These are phyloP conservation scores for Fraxinus anomala DNA, from an alignment of 257 asterid genomes.

Conservation along the genomic window DNA sequence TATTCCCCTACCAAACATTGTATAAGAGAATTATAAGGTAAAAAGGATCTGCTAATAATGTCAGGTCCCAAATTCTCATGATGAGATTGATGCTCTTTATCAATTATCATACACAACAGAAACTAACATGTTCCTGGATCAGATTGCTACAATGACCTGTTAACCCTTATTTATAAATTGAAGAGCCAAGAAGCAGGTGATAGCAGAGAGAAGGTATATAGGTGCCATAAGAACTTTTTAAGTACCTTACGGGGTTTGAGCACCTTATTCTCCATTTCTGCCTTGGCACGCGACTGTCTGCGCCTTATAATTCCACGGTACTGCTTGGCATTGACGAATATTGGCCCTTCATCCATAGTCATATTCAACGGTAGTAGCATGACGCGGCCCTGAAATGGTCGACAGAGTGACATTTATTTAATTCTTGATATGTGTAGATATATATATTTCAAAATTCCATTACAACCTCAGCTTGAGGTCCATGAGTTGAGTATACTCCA, in stretches of 20 bases:
- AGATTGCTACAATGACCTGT: too few relatives aligned
- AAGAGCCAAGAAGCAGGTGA: too few relatives aligned
- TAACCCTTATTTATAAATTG: too few relatives aligned
- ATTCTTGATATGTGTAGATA: neutral
- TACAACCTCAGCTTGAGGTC: conserved; percentile 51
- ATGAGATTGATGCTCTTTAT: too few relatives aligned
- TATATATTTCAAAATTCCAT: neutral
- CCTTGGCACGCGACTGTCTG: conserved; percentile 70
- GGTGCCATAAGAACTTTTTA: neutral
- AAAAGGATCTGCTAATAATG: too few relatives aligned
- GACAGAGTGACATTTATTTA: neutral
- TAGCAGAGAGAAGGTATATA: too few relatives aligned
- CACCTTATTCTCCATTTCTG: conserved; percentile 44
- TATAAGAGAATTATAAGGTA: too few relatives aligned
- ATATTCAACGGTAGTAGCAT: conserved; percentile 68
- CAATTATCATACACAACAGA: too few relatives aligned
- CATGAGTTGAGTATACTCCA: conserved; percentile 53
- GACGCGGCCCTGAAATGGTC: conserved; percentile 54
- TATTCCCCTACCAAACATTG: too few relatives aligned
- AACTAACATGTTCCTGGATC: too few relatives aligned
- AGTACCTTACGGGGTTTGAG: conserved; percentile 60
- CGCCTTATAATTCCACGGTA: conserved; percentile 82
- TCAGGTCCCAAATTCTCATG: too few relatives aligned
- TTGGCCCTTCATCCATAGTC: conserved; percentile 54
- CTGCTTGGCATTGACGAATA: conserved; percentile 83